These are phyloP conservation scores for Helianthus tuberosus DNA, from an alignment of 129 eudicot species.

Conservation along the genomic window DNA sequence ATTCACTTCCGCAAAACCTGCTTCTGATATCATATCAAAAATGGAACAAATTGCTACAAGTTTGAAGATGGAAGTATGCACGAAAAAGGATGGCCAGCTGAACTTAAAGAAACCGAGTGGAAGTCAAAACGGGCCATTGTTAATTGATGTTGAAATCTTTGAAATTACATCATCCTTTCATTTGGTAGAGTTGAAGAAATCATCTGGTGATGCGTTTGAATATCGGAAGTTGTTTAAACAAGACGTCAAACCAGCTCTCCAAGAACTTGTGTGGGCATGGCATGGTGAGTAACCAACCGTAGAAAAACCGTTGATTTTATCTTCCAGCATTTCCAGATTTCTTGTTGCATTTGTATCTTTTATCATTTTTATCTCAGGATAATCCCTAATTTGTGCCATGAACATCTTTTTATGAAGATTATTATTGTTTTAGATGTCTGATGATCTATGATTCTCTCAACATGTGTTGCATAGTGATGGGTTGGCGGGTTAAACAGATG, in stretches of 20 bases:
- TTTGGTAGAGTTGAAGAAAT: conserved; percentile 67
- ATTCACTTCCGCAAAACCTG: conserved; percentile 59
- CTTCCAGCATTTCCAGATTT: conserved; percentile 19
- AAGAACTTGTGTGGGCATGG: conserved; percentile 83
- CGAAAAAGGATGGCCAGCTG: conserved; percentile 57
- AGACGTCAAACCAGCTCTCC: conserved; percentile 55
- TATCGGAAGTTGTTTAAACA: conserved; percentile 52
- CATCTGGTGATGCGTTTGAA: conserved; percentile 58
- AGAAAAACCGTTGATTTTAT: conserved; percentile 1
- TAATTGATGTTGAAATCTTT: conserved; percentile 52
- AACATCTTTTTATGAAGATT: conserved; percentile 13
- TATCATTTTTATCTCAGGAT: conserved; percentile 28
- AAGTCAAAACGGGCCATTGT: conserved; percentile 35
- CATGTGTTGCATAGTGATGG: too few species aligned
- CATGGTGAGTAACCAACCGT: conserved; percentile 56
- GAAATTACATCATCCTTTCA: conserved; percentile 58
- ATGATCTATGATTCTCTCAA: neutral
- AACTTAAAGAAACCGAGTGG: conserved; percentile 42
- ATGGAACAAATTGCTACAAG: conserved; percentile 56
- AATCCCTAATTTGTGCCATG: conserved; percentile 16
- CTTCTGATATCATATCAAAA: conserved; percentile 49
- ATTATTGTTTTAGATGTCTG: neutral
- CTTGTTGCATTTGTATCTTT: conserved; percentile 24
- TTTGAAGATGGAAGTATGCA: conserved; percentile 48
- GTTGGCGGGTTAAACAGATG: too few species aligned